Evolutionary conservation across 139 green algal species (phyloP).

Genomic region (Ettlia oleoabundans): DNA sequence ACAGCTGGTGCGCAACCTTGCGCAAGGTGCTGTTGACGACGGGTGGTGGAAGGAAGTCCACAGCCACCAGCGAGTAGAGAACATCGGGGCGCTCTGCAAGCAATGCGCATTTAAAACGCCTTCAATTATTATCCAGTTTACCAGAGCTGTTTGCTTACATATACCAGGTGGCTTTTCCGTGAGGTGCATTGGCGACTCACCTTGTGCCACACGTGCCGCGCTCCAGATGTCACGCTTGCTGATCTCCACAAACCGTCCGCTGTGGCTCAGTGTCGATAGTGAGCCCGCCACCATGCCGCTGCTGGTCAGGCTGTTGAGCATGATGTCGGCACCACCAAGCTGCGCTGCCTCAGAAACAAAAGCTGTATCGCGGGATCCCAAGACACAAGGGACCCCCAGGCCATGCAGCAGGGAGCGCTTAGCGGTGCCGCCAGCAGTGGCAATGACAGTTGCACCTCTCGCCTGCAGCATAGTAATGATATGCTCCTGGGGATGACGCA

Average conservation of each 20-base stretch:
- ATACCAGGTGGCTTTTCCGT: neutral
- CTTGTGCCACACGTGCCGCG: slow-evolving; percentile 55
- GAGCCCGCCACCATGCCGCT: slow-evolving; percentile 83
- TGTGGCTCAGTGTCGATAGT: slow-evolving; percentile 58
- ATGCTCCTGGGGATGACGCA: too few relatives aligned
- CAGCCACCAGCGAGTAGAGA: slow-evolving; percentile 75
- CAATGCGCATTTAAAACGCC: too few relatives aligned
- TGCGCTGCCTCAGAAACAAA: slow-evolving; percentile 51
- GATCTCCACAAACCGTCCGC: slow-evolving; percentile 84
- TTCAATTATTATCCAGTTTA: too few relatives aligned
- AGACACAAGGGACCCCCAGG: slow-evolving; percentile 52
- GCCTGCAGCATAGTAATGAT: neutral
- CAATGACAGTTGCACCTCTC: slow-evolving; percentile 49
- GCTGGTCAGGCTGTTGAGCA: slow-evolving; percentile 88
- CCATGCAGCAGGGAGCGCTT: slow-evolving; percentile 76
- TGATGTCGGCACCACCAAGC: slow-evolving; percentile 32
- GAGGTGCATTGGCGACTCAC: slow-evolving; percentile 3
- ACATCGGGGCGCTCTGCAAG: slow-evolving; percentile 82
- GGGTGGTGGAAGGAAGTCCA: slow-evolving; percentile 85
- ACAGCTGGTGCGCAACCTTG: slow-evolving; percentile 29
- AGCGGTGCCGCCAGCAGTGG: slow-evolving; percentile 69
- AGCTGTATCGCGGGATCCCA: slow-evolving; percentile 64
- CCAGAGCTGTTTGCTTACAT: too few relatives aligned
- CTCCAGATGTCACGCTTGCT: slow-evolving; percentile 92
- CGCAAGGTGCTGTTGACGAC: slow-evolving; percentile 53